Conservation (phyloP, 306 rosid genomes). For the Gleditsia sinensis region DNA sequence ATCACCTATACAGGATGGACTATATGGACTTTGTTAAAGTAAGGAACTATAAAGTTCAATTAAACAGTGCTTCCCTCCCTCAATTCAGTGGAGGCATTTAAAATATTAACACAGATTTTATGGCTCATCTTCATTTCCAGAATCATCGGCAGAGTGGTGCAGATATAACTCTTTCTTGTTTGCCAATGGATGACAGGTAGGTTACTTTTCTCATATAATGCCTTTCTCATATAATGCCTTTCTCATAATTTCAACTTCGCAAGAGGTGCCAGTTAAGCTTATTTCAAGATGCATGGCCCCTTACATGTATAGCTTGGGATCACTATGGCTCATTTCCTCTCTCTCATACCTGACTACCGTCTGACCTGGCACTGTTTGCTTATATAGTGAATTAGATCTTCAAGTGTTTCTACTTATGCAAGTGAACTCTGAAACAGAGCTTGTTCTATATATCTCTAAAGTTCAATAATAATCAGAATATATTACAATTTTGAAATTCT, state of each 20-base stretch:
- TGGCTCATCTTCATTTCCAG: constrained; percentile 49
- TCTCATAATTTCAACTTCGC: neutral
- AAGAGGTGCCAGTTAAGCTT: neutral
- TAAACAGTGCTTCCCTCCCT: neutral
- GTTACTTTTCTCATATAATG: constrained; percentile 1
- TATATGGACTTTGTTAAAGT: constrained; percentile 88
- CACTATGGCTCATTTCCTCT: neutral
- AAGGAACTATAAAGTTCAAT: constrained; percentile 17
- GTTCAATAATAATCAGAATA: neutral
- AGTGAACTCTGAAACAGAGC: neutral
- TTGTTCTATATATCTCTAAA: neutral
- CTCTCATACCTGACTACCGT: neutral
- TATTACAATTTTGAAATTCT: constrained; percentile 25
- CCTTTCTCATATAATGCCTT: neutral
- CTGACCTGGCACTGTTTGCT: neutral
- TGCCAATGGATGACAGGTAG: constrained; percentile 95
- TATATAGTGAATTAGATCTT: neutral
- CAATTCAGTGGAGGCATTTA: neutral
- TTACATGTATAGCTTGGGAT: neutral
- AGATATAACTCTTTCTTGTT: constrained; percentile 83
- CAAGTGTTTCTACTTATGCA: neutral
- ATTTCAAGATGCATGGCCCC: too few relatives aligned
- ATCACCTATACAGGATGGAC: constrained; percentile 93
- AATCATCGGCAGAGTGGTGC: constrained; percentile 89
- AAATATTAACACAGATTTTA: constrained; percentile 16